Evolutionary conservation across 805 yeast species (phyloP), one percentile per base, ranked within the genome.

Genomic region (Wickerhamomyces queroliae): DNA sequence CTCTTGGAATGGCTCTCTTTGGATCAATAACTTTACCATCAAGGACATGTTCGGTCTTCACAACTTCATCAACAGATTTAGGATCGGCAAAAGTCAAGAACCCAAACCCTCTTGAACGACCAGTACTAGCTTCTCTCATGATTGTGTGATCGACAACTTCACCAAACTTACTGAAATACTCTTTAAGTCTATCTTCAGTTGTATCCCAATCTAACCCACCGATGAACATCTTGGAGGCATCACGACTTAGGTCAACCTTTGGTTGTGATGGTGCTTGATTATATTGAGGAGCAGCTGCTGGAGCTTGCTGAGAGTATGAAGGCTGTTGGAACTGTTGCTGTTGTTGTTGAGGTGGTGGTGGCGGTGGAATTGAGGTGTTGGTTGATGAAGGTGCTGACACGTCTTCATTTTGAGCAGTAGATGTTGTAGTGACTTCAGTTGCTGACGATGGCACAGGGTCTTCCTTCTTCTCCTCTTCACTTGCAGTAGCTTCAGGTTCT

Each of bases 191-290:
- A 46, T 89, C 95, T 56, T 91, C 98, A 12, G 90, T 81, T 13
- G 99, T 91, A 58, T 91, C 97, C 98, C 98, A 91, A 56, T 91
- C 93, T 53, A 91, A 77, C 37, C 99, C 99, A 47, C 99, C 99
- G 61, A 88, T 78, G 56, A 89, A 89, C 95, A 89, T 85, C 59
- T 89, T 89, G 39, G 95, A 95, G 47, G 80, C 80, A 53, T 86
- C 96, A 48, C 80, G 76, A 46, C 76, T 63, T 47, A 77, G 59
- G 61, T 78, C 75, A 13, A 76, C 77, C 43, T 63, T 71, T 33
- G 39, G 53, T 37, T 33, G 39, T 5, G 11, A 16, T 36, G 53
- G 28, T 38, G 52, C 43, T 49, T 50, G 35, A 50, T 50, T 17
- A 41, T 35, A 36, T 41, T 48, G 29, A 40, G 51, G 38, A 36